Conservation (phyloP, 192 early-diverging fungal genomes). For the Gonapodya prolifera region DNA sequence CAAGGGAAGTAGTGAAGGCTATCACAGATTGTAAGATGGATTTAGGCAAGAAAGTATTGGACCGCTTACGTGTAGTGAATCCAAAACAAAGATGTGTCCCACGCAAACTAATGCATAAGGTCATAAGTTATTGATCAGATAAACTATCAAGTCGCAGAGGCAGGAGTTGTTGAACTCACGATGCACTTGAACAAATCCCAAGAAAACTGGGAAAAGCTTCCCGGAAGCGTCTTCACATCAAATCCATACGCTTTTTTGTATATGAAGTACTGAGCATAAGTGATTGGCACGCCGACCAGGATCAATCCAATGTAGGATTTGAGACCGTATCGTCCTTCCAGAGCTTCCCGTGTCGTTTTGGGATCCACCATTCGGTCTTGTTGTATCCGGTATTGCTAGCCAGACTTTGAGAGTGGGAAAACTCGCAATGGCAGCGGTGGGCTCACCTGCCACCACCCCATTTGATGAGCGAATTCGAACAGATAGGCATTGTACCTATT, state of each 20-base stretch:
- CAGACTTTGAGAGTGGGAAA: not conserved
- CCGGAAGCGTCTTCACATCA: not conserved
- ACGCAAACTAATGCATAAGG: not conserved
- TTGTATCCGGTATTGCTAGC: constrained; percentile 3
- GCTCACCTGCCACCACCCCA: not conserved
- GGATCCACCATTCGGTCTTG: not conserved
- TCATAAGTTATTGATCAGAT: too few species aligned
- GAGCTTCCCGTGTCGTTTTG: not conserved
- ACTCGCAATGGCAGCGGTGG: not conserved
- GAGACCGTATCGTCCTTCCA: not conserved
- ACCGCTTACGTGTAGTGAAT: constrained; percentile 1
- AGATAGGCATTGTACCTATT: not conserved
- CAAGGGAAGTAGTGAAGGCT: constrained; percentile 2
- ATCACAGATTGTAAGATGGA: too few species aligned
- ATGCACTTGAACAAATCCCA: not conserved
- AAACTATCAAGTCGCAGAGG: too few species aligned
- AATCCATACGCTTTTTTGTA: not conserved
- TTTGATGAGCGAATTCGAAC: not conserved
- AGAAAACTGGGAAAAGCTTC: not conserved
- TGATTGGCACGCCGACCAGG: not conserved
- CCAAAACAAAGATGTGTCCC: constrained; percentile 3
- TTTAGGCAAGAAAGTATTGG: too few species aligned
- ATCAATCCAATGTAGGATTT: not conserved
- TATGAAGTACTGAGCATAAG: not conserved
- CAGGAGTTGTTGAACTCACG: not conserved